phyloP scores from a whole-genome alignment of 768 basidiomycete species.

The Terana coerulea region DNA sequence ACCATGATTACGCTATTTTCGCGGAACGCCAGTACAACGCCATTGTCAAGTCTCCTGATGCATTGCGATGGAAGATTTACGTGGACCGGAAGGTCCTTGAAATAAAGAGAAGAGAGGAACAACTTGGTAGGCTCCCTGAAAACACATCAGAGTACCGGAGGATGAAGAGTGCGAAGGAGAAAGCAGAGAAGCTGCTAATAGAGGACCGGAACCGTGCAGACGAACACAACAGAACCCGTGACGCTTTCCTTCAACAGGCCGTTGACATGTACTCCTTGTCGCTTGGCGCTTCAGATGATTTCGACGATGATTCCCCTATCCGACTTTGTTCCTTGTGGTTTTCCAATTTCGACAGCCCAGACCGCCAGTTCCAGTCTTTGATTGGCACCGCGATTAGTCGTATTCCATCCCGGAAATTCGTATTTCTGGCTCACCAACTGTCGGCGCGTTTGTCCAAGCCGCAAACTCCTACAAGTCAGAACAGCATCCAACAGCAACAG shows the following conservation, averaged over 20 bases:
- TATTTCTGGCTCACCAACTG: slow-evolving; percentile 91
- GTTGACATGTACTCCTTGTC: slow-evolving; percentile 84
- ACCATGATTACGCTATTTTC: slow-evolving; percentile 81
- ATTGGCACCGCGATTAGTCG: slow-evolving; percentile 45
- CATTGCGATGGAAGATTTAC: slow-evolving; percentile 65
- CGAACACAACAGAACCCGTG: slow-evolving; percentile 40
- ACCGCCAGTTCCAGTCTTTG: slow-evolving; percentile 32
- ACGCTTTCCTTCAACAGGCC: slow-evolving; percentile 68
- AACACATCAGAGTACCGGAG: too few species aligned
- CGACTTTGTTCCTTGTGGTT: slow-evolving; percentile 92
- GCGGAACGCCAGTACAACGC: slow-evolving; percentile 84
- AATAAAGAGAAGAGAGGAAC: slow-evolving; percentile 48
- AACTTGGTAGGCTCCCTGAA: slow-evolving; percentile 29
- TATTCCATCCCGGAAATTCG: slow-evolving; percentile 84
- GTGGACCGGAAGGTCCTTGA: slow-evolving; percentile 70
- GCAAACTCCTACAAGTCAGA: slow-evolving; percentile 16
- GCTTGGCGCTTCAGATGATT: slow-evolving; percentile 62
- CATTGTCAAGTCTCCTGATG: slow-evolving; percentile 65
- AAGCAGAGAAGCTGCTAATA: slow-evolving; percentile 45
- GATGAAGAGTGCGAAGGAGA: slow-evolving; percentile 31
- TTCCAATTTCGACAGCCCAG: slow-evolving; percentile 66
- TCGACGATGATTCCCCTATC: slow-evolving; percentile 75
- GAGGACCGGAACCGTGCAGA: slow-evolving; percentile 48
- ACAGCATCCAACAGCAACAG: slow-evolving; percentile 37
- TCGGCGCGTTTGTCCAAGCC: slow-evolving; percentile 76